phyloP scores from a whole-genome alignment of 169 alveolate species.

The Perkinsus olseni region DNA sequence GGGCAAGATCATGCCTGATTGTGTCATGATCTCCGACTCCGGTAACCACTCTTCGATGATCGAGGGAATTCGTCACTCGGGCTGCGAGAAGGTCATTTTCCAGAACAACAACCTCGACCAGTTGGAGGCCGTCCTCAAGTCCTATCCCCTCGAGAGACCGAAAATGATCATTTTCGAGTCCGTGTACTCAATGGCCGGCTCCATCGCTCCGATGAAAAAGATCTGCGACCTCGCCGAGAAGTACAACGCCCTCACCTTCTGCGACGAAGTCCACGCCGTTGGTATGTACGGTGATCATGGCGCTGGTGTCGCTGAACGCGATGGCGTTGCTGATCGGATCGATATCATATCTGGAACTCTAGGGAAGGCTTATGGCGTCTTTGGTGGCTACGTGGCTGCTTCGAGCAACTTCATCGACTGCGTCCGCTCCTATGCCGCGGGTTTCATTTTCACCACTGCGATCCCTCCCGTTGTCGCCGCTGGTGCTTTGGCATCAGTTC shows the following conservation, averaged over 20 bases:
- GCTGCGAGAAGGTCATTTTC: constrained; percentile 45
- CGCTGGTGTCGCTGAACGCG: constrained; percentile 63
- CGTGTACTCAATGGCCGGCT: constrained; percentile 75
- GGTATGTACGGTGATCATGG: constrained; percentile 78
- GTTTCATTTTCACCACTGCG: constrained; percentile 74
- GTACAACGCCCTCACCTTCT: constrained; percentile 60
- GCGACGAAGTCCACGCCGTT: constrained; percentile 81
- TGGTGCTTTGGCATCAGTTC: constrained; percentile 61
- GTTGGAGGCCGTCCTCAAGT: constrained; percentile 41
- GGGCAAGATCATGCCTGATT: constrained; percentile 53
- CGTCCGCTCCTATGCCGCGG: constrained; percentile 65
- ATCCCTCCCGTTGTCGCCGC: constrained; percentile 68
- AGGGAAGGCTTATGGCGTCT: constrained; percentile 75
- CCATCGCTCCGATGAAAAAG: constrained; percentile 52
- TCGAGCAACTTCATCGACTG: constrained; percentile 46
- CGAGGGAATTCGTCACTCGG: constrained; percentile 66
- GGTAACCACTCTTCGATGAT: constrained; percentile 77
- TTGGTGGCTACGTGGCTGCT: constrained; percentile 77
- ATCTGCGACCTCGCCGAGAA: constrained; percentile 60
- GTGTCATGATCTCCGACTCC: constrained; percentile 61
- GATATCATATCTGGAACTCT: constrained; percentile 73
- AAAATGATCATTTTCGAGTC: constrained; percentile 69
- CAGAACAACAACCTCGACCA: constrained; percentile 56
- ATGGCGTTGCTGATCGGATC: constrained; percentile 43
- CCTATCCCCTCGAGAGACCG: constrained; percentile 40